Conservation (phyloP, 2,329 filamentous ascomycete genomes). For the Aspergillus pseudonomiae region DNA sequence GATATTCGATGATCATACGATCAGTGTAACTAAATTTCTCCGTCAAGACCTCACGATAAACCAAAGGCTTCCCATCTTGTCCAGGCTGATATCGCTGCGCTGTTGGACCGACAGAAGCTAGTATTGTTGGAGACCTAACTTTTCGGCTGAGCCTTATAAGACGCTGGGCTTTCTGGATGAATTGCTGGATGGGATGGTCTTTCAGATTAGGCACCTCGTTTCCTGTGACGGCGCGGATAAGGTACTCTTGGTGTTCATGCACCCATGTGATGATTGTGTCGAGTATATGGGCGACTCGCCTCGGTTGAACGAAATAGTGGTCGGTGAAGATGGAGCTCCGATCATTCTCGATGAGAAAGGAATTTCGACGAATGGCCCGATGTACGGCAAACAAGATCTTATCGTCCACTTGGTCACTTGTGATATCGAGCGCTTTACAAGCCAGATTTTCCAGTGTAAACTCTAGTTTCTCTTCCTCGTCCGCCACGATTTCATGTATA, state of each 20-base stretch:
- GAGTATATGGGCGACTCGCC: conserved; percentile 51
- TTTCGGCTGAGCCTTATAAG: conserved; percentile 46
- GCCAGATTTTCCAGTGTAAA: conserved; percentile 44
- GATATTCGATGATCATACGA: conserved; percentile 57
- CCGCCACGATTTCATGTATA: conserved; percentile 42
- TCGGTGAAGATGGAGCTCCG: conserved; percentile 37
- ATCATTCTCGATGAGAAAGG: conserved; percentile 41
- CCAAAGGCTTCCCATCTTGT: conserved; percentile 29
- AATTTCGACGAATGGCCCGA: conserved; percentile 31
- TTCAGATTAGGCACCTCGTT: conserved; percentile 28
- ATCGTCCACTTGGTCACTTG: conserved; percentile 32
- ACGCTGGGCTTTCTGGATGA: conserved; percentile 48
- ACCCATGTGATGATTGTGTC: conserved; percentile 59
- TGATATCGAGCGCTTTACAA: conserved; percentile 35
- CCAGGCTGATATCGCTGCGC: conserved; percentile 31
- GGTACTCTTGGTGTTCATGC: conserved; percentile 51
- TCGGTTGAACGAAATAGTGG: conserved; percentile 55
- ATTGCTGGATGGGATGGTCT: conserved; percentile 45
- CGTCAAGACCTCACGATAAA: conserved; percentile 37
- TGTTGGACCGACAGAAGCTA: conserved; percentile 47
- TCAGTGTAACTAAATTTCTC: conserved; percentile 54
- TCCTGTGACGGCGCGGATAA: conserved; percentile 30
- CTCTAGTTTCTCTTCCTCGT: conserved; percentile 36
- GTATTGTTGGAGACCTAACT: conserved; percentile 46
- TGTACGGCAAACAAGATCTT: conserved; percentile 41